Evolutionary conservation across 345 rosid species (phyloP).

Genomic region (Salix viminalis): DNA sequence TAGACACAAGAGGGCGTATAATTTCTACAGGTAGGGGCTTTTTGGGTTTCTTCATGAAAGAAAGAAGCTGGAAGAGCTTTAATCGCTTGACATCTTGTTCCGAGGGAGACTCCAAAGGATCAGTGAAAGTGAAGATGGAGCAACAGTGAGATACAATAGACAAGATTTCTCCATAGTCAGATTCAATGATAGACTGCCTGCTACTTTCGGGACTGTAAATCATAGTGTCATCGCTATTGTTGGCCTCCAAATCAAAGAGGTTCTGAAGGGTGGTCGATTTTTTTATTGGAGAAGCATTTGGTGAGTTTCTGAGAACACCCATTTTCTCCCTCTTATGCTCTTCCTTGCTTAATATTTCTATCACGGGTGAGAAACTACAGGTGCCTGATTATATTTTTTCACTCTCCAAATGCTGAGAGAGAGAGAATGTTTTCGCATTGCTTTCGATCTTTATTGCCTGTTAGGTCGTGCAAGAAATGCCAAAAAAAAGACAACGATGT

Average conservation of each 20-base stretch:
- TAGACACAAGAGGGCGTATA: constrained; percentile 36
- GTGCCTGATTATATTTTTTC: neutral
- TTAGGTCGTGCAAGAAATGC: constrained; percentile 15
- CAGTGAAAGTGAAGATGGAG: constrained; percentile 40
- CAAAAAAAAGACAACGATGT: constrained; percentile 28
- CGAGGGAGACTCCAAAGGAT: constrained; percentile 47
- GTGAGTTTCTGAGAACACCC: constrained; percentile 34
- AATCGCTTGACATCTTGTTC: constrained; percentile 46
- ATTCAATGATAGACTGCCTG: constrained; percentile 11
- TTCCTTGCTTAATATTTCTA: neutral
- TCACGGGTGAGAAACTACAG: neutral
- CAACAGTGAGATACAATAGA: constrained; percentile 36
- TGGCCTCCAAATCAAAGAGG: constrained; percentile 41
- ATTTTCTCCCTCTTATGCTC: constrained; percentile 16
- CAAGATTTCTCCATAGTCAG: constrained; percentile 35
- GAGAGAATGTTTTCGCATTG: constrained; percentile 11
- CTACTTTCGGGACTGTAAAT: constrained; percentile 12
- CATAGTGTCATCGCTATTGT: neutral
- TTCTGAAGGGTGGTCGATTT: constrained; percentile 30
- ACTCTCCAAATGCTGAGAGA: constrained; percentile 3
- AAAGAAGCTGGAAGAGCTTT: constrained; percentile 44
- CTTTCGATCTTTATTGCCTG: neutral
- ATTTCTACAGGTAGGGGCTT: constrained; percentile 26
- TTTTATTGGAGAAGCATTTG: constrained; percentile 32
- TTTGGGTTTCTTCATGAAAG: constrained; percentile 29